A percentile compares a stretch with the other conserved stretches of the same genome.
Evolutionary conservation across 116 monocot species (phyloP).

Genomic region (Posidonia oceanica): DNA sequence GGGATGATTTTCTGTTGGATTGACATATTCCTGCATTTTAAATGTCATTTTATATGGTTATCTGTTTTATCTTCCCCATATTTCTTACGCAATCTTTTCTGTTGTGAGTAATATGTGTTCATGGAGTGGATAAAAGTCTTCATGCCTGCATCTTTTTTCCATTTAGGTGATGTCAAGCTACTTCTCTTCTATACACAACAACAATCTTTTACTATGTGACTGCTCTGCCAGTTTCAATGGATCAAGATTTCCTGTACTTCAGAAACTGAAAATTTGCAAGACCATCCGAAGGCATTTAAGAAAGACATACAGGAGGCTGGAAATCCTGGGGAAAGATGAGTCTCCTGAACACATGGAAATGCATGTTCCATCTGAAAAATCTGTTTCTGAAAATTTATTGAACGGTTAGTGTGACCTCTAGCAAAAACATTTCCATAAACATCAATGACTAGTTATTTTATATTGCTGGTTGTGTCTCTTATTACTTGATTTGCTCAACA

Average conservation of each 20-base stretch:
- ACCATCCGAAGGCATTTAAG: constrained; percentile 1
- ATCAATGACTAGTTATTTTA: not conserved
- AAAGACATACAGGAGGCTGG: constrained; percentile 8
- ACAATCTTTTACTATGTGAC: not conserved
- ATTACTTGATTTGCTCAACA: not conserved
- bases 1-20: no score
- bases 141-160: not conserved
- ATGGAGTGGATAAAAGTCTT: no score
- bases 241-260: constrained; percentile 1
- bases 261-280: constrained; percentile 9
- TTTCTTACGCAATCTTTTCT: no score
- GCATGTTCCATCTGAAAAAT: not conserved
- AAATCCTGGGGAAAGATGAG: constrained; percentile 6
- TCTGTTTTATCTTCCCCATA: no score
- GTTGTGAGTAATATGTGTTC: no score
- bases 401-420: not conserved
- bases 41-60: no score
- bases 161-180: constrained; percentile 4
- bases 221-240: not conserved
- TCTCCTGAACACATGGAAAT: constrained; percentile 7
- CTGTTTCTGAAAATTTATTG: constrained; percentile 2
- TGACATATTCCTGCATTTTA: no score
- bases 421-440: not conserved
- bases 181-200: not conserved
- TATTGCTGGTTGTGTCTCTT: not conserved